Evolutionary conservation across 306 rosid species (phyloP), one percentile per base, ranked within the genome.

Genomic region (Cicer bijugum): DNA sequence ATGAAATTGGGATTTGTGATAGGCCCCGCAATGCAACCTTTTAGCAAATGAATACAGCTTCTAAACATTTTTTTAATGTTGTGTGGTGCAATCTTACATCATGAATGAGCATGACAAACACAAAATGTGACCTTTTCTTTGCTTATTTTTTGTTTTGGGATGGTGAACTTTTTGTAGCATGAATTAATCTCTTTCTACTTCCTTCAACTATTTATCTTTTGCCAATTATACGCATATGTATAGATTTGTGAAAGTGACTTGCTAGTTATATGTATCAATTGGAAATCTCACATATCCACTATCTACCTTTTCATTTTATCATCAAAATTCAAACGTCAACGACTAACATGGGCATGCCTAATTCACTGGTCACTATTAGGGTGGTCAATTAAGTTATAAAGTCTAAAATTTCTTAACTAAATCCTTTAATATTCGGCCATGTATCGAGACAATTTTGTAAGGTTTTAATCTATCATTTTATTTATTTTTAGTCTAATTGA

Each of bases 1-100:
- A 57, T 42, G 45, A 48, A 53, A 16, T 72, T 60, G 38, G 47
- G 40, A 71, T 20, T 71, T 69, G 43, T 17, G 52, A 71, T 28
- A 42, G 51, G 40, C 14, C 59, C 15, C 39, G 11, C 71, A 46
- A 16, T 12, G 20, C 16, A 10, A 40, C 64, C 20, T 61, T 74
- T 40, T 33, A 65, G 44, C 64, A 67, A 53, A 64, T 16, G n/a
- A 45, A 57, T 15, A 51, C 48, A 51, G 47, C 82, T 67, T 15
- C 62, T 47, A 61, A 28, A 33, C 23, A 51, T 4, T 39, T 43
- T 51, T 51, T 44, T 45, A 12, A 43, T 42, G 50, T 14, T 70
- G 43, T 53, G 48, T 48, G 64, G 44, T 71, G 78, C 71, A 37
- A 70, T 81, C 74, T 75, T 76, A 71, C 80, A 60, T 81, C 83